These are phyloP conservation scores for Saccharomycopsis sp. DNA, from an alignment of 805 yeast genomes.

Conservation along the genomic window DNA sequence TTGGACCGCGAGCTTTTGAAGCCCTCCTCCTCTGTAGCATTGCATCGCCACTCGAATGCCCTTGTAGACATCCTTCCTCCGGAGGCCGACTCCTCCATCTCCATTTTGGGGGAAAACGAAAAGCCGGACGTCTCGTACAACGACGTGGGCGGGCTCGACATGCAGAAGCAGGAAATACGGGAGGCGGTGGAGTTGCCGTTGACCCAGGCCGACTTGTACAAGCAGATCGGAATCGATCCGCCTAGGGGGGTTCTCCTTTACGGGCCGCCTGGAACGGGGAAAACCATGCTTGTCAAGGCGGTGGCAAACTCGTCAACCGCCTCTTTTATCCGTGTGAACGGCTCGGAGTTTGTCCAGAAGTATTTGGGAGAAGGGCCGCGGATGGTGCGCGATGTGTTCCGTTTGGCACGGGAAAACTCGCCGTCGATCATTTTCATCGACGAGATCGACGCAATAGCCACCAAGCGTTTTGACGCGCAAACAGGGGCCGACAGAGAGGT, in stretches of 20 bases:
- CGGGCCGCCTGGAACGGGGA: conserved; percentile 99
- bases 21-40: conserved; percentile 92
- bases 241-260: conserved; percentile 95
- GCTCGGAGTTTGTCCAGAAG: conserved; percentile 97
- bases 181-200: conserved; percentile 97
- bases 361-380: conserved; percentile 99
- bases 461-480: conserved; percentile 98
- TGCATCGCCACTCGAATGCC: conserved; percentile 98
- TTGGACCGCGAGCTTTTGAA: conserved; percentile 90
- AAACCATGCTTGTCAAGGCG: conserved; percentile 97
- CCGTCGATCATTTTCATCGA: conserved; percentile 97
- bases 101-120: conserved; percentile 91
- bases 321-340: conserved; percentile 91
- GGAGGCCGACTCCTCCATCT: conserved; percentile 94
- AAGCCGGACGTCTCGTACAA: conserved; percentile 91
- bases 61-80: conserved; percentile 96
- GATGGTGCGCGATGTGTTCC: conserved; percentile 97
- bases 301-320: conserved; percentile 97
- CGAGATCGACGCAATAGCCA: conserved; percentile 98
- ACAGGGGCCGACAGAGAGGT: conserved; percentile 99
- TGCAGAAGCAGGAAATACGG: conserved; percentile 98
- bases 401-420: conserved; percentile 94
- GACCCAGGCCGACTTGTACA: conserved; percentile 90
- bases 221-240: conserved; percentile 97
- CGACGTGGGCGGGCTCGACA: conserved; percentile 97